Conservation (phyloP, 441 rosid species). For the Cnidoscolus chayamansa region DNA sequence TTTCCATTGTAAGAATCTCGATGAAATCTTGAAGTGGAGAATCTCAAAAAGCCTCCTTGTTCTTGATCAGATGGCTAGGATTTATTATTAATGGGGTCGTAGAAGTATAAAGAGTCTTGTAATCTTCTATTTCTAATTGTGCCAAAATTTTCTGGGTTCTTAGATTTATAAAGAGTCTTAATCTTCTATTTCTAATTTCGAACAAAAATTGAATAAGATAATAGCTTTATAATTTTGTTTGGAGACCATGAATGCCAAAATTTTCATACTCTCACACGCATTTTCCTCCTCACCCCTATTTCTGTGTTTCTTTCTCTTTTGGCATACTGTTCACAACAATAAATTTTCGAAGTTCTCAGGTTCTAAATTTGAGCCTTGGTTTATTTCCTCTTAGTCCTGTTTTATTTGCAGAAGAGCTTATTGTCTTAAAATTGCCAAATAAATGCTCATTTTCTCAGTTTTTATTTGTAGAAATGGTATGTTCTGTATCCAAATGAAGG, state of each 20-base stretch:
- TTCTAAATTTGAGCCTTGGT: neutral
- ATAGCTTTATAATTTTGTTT: neutral
- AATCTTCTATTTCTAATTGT: neutral
- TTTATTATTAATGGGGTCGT: neutral
- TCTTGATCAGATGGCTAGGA: neutral
- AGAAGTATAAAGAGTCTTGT: neutral
- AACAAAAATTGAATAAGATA: neutral
- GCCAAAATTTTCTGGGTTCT: no score
- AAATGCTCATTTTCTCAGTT: constrained; percentile 10
- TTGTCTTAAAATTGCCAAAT: neutral
- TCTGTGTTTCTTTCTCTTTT: neutral
- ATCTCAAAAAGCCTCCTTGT: neutral
- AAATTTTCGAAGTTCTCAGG: neutral
- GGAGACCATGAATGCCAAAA: neutral
- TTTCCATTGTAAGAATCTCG: neutral
- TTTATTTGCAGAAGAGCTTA: neutral
- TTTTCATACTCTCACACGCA: neutral
- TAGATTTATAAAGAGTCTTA: no score
- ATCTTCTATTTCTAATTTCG: no score
- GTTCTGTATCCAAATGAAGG: constrained; percentile 84
- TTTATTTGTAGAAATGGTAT: constrained; percentile 87
- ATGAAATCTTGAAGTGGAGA: neutral
- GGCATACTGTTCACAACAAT: neutral
- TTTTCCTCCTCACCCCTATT: neutral
- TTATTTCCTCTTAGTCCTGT: neutral